Evolutionary conservation across 2,329 filamentous ascomycete genomes (phyloP), one percentile per base, ranked within the genome.

Genomic region (Rosellinia necatrix): DNA sequence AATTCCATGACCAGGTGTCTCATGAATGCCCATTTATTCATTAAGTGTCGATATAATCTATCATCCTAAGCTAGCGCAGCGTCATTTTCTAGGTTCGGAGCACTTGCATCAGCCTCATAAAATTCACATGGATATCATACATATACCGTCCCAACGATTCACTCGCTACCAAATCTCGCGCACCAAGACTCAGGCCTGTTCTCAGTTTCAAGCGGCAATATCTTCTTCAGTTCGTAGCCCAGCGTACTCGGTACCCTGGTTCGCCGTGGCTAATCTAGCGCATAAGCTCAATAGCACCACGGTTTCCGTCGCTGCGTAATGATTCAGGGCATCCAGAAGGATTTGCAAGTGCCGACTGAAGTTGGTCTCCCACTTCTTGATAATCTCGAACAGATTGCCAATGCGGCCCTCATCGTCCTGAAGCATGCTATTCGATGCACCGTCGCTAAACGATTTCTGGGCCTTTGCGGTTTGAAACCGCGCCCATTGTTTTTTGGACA

Each of bases 281-380:
- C 91, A 96, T 13, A 99, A 78, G 63, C 92, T 93, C 60, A 97
- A 76, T 62, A 99, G 81, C 15, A 96, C 94, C 3, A 97, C 93
- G 34, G 94, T 97, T 77, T 99, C 94, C 0, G 94, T 97, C 0
- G 94, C 94, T 2, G 94, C 94, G 66, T 97, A 96, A 73, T 97
- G 96, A 67, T 99, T 97, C 60, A 99, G 80, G 58, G 91, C 93
- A 71, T 97, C 94, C 32, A 97, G 85, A 66, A 99, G 74, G 64
- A 97, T 96, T 76, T 96, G 92, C 66, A 99, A 75, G 74, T 97
- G 93, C 42, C 92, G 80, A 54, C 89, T 90, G 71, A 99, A 99
- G 70, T 96, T 96, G 62, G 88, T 86, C 73, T 99, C 94, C 78
- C 96, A 97, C 74, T 93, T 92, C 69, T 86, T 85, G 58, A 99